Evolutionary conservation across 805 yeast species (phyloP), one percentile per base, ranked within the genome.

Genomic region (Candida oleophila): DNA sequence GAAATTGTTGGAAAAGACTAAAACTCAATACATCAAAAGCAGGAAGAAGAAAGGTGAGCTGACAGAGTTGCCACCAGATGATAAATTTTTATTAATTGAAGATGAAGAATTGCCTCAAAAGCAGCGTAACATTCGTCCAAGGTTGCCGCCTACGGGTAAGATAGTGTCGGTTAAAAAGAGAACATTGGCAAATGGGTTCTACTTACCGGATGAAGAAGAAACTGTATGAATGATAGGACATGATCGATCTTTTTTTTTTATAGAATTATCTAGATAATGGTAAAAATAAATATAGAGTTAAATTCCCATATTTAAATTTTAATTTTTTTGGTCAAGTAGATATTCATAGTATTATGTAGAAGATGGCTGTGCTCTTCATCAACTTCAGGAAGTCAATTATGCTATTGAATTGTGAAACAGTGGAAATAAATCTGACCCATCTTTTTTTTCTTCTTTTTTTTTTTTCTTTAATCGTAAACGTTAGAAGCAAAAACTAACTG

Each of bases 111-210:
- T 89, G 54, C 90, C 96, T 0, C 81, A 83, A 47, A 89, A 88
- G 57, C 87, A 83, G 54, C 76, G 91, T 47, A 83, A 83, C 50
- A 76, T 77, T 22, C 75, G 91, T 53, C 85, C 96, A 1, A 84
- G 90, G 57, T 69, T 94, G 43, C 96, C 97, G 11, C 96, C 97
- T 4, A 87, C 89, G 25, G 97, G 97, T 33, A 89, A 86, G 64
- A 87, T 91, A 33, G 66, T 86, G 3, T 77, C 80, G 0, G 66
- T 80, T 4, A 89, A 89, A 66, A 89, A 84, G 68, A 85, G 80
- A 55, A 59, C 77, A 11, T 65, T 81, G 3, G 70, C 78, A 0
- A 73, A 64, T 38, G 73, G 86, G 0, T 86, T 78, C 56, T 77
- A 85, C 53, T 60, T 85, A 11, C 73, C 70, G n/a, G 69, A 36